Base-by-base conservation (phyloP, 192 early-diverging fungal genomes). In the Allomyces macrogynus region DNA sequence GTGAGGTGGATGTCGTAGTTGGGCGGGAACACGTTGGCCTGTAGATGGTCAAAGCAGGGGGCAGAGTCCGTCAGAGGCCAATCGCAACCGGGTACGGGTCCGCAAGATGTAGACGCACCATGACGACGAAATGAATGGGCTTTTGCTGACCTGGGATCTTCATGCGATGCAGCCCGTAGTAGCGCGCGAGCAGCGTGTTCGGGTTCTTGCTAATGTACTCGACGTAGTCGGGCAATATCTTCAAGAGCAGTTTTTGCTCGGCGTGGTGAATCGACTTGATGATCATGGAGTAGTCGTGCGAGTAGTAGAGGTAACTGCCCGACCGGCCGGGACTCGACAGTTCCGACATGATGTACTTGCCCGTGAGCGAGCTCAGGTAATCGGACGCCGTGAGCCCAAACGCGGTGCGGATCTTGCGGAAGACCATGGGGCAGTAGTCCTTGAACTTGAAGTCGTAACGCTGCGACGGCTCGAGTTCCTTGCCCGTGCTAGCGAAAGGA, bases 361-460 rank as follows among this genome's bases (percentile, higher is more conserved):
- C 90, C 0, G 93, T 97, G 62, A 97, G 76, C 1, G 93, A 95
- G 57, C 87, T 78, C 73, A 97, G 72, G 71, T 99, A 99, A 66
- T 99, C 93, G 23, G 87, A 84, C 20, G 93, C 79, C 72, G 95
- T 89, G 27, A 97, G 86, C 27, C 86, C 78, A 73, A 94, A 95
- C 9, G 78, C 79, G 63, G 93, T 88, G 43, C 96, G 78, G 65
- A 99, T 81, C 68, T 82, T 74, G 27, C 92, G 85, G 71, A 99
- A 99, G 10, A 94, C 90, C 92, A 91, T 94, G 1, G 94, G 96
- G 12, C 92, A 89, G 69, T 97, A 97, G 74, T 99, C 96, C 71
- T 99, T 99, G 74, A 97, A 99, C 77, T 97, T 97, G 73, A 96
- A 99, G 69, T 97, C 93, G 76, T 97, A 97, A 63, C 86, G 83